These are phyloP conservation scores for Collybia nuda DNA, from an alignment of 768 basidiomycete species.

Conservation along the genomic window DNA sequence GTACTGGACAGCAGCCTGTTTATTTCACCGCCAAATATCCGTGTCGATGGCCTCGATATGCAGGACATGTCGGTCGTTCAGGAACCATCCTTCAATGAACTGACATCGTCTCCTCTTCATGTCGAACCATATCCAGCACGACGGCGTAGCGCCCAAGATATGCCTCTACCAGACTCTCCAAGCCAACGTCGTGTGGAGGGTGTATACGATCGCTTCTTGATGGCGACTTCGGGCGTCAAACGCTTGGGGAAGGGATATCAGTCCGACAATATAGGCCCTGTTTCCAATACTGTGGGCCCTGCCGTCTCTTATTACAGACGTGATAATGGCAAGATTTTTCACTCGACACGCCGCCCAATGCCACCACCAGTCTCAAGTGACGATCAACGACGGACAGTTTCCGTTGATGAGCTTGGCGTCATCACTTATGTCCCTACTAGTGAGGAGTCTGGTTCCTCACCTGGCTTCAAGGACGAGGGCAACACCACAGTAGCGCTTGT, in stretches of 20 bases:
- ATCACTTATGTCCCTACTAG: conserved; percentile 34
- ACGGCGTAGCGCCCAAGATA: conserved; percentile 32
- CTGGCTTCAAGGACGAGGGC: conserved; percentile 42
- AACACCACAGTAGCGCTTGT: conserved; percentile 55
- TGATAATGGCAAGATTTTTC: conserved; percentile 44
- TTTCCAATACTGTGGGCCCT: conserved; percentile 28
- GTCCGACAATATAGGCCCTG: conserved; percentile 56
- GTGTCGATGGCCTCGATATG: conserved; percentile 36
- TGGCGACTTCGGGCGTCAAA: conserved; percentile 80
- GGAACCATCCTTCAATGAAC: conserved; percentile 46
- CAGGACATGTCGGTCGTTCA: conserved; percentile 24
- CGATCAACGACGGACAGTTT: conserved; percentile 46
- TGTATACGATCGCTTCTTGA: conserved; percentile 80
- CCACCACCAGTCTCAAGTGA: conserved; percentile 74
- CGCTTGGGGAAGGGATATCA: conserved; percentile 82
- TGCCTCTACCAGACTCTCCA: conserved; percentile 49
- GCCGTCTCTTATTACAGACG: conserved; percentile 22
- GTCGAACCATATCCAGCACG: conserved; percentile 66
- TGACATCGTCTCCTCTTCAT: conserved; percentile 59
- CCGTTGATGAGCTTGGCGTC: conserved; percentile 68
- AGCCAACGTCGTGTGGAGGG: conserved; percentile 63
- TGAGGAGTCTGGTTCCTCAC: conserved; percentile 16
- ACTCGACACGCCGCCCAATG: conserved; percentile 54
- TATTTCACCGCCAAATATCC: conserved; percentile 49
- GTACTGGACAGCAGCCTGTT: conserved; percentile 71